Evolutionary conservation across 2,329 filamentous ascomycete genomes (phyloP), one percentile per base, ranked within the genome.

Genomic region (Penicillium sp.): DNA sequence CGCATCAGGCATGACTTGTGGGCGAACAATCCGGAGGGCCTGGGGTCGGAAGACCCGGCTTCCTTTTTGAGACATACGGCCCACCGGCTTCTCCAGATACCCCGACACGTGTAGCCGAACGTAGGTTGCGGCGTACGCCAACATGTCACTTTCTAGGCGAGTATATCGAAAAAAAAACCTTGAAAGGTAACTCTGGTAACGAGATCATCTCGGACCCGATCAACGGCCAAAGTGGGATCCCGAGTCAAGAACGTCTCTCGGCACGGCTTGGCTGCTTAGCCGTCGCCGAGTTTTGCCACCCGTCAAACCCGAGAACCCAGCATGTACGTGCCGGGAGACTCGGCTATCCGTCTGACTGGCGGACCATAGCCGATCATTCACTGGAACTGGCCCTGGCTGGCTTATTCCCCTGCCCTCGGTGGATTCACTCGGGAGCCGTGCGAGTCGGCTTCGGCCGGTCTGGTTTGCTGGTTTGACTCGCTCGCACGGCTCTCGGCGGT

Each of bases 361-460:
- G 48, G 54, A 58, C 58, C 60, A 51, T 44, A 51, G 50, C 56
- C 48, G 48, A 59, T 53, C 36, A 11, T 16, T 16, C 28, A 8
- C 38, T 56, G 58, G 58, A 50, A 52, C 47, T 9, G n/a, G 24
- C 46, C 39, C 36, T 61, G 51, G 54, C 50, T 60, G 60, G 58
- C 44, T 50, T 14, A 44, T 38, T 20, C 33, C n/a, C 28, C 51
- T 33, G 42, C 18, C 33, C 18, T 10, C 16, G 16, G 35, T 53
- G 53, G 57, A 35, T 41, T 58, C 49, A 35, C 13, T 44, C 24
- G 45, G 30, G 47, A 51, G 31, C 56, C 46, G 50, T 56, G 50
- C 48, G 39, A 55, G 44, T 61, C 57, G 60, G 51, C 50, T 57
- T 61, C 55, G 56, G 52, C 57, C 58, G 62, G 55, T 48, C 33